Percentiles rank a stretch among this genome's conserved stretches.
phyloP scores from a whole-genome alignment of 169 alveolate genomes.

The Sarcocystis neurona region DNA sequence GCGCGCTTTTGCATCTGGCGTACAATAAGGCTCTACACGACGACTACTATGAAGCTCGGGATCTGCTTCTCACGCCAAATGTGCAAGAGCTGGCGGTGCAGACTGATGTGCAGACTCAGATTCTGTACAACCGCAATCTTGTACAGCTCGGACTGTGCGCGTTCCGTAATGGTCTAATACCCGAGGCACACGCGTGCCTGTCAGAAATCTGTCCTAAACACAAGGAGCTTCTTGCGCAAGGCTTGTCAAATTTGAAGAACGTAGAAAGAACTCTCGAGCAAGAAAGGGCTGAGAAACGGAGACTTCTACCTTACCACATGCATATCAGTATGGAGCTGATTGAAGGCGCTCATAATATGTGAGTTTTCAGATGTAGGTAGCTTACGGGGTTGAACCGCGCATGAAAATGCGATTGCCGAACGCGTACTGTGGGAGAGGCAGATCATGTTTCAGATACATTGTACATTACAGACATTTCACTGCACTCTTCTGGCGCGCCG shows the following conservation, averaged over 20 bases:
- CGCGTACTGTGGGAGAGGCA: no score
- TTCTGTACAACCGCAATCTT: constrained; percentile 92
- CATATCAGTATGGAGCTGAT: constrained; percentile 94
- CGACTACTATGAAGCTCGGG: constrained; percentile 87
- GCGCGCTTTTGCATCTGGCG: constrained; percentile 85
- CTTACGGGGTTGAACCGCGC: no score
- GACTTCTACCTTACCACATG: constrained; percentile 96
- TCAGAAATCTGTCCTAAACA: constrained; percentile 92
- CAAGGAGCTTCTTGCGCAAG: constrained; percentile 94
- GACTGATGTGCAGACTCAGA: constrained; percentile 90
- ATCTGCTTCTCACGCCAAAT: constrained; percentile 83
- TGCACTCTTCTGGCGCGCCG: no score
- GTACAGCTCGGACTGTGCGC: constrained; percentile 97
- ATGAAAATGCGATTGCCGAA: no score
- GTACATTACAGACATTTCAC: no score
- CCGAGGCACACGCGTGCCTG: constrained; percentile 81
- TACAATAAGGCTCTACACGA: constrained; percentile 88
- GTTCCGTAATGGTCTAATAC: constrained; percentile 91
- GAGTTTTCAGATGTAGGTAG: not conserved
- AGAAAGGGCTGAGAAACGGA: constrained; percentile 94
- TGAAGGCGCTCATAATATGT: constrained; percentile 90
- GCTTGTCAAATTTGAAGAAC: constrained; percentile 83
- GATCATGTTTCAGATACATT: no score
- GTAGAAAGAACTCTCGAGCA: constrained; percentile 92
- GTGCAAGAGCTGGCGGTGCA: constrained; percentile 87